Evolutionary conservation across 306 rosid genomes (phyloP).

Genomic region (Glycyrrhiza uralensis): DNA sequence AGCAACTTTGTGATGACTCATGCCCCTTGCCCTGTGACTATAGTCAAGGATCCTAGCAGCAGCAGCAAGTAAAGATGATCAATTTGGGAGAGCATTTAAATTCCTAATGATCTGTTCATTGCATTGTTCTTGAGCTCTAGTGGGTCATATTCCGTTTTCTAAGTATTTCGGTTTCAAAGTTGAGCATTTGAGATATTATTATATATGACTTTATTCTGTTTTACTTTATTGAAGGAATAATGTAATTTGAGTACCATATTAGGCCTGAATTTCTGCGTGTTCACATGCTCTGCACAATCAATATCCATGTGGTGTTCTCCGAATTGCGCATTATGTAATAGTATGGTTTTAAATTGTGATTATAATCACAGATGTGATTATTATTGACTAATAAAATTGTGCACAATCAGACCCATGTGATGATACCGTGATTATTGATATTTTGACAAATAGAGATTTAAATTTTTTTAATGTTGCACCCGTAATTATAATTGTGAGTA

Average conservation of each 20-base stretch:
- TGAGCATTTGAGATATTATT: not conserved
- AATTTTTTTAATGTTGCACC: too few species aligned
- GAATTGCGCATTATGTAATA: too few species aligned
- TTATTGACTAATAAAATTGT: too few species aligned
- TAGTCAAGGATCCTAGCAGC: slow-evolving; percentile 72
- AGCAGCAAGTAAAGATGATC: slow-evolving; percentile 30
- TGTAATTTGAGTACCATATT: not conserved
- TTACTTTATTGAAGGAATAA: slow-evolving; percentile 6
- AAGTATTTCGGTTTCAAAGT: not conserved
- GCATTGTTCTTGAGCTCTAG: not conserved
- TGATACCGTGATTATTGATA: too few species aligned
- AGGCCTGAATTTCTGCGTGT: too few species aligned
- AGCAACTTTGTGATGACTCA: slow-evolving; percentile 76
- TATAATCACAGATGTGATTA: too few species aligned
- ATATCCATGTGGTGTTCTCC: too few species aligned
- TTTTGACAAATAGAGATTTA: too few species aligned
- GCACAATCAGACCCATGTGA: too few species aligned
- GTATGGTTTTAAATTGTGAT: too few species aligned
- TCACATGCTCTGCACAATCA: too few species aligned
- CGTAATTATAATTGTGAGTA: too few species aligned
- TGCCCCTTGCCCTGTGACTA: slow-evolving; percentile 85
- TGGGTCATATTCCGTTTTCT: not conserved
- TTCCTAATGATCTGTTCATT: not conserved
- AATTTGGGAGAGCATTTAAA: not conserved
- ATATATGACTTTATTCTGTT: not conserved